Evolutionary conservation across 2,329 filamentous ascomycete genomes (phyloP).

Genomic region (Colletotrichum sp.): DNA sequence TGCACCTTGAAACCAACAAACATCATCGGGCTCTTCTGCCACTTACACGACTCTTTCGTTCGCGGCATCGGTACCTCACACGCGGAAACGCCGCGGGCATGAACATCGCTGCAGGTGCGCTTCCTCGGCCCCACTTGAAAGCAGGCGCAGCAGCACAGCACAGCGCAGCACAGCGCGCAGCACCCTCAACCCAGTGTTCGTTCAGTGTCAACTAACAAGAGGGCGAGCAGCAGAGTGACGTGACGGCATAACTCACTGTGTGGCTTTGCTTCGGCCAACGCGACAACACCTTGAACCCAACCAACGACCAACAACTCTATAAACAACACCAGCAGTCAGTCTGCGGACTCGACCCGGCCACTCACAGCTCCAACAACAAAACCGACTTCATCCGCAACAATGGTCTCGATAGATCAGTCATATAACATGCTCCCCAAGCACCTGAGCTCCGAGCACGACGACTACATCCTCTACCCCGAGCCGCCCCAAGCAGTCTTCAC

Average conservation of each 20-base stretch:
- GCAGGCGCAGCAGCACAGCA: conserved; percentile 17
- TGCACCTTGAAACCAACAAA: background rate
- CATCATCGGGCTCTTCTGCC: background rate
- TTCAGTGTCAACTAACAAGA: conserved; percentile 11
- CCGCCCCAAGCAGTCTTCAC: conserved; percentile 45
- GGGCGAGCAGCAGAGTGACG: conserved; percentile 6
- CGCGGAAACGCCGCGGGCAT: conserved; percentile 17
- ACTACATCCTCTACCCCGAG: conserved; percentile 53
- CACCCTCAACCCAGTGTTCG: background rate
- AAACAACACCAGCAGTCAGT: background rate
- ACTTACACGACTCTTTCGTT: background rate
- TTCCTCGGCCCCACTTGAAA: conserved; percentile 12
- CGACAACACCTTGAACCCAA: background rate
- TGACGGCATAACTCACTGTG: conserved; percentile 12
- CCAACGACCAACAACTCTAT: background rate
- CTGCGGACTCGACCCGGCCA: background rate
- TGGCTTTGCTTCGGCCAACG: conserved; percentile 18
- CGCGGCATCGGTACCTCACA: background rate
- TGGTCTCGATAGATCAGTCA: conserved; percentile 27
- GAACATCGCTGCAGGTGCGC: conserved; percentile 21
- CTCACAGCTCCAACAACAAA: background rate
- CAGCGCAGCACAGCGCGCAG: background rate
- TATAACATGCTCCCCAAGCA: conserved; percentile 31
- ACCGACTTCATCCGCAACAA: conserved; percentile 1
- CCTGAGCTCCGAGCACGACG: conserved; percentile 33